Percentiles rank a stretch among this genome's conserved stretches.
Evolutionary conservation across 1,284 basidiomycete genomes (phyloP).

Genomic region (Ganoderma resinaceum): DNA sequence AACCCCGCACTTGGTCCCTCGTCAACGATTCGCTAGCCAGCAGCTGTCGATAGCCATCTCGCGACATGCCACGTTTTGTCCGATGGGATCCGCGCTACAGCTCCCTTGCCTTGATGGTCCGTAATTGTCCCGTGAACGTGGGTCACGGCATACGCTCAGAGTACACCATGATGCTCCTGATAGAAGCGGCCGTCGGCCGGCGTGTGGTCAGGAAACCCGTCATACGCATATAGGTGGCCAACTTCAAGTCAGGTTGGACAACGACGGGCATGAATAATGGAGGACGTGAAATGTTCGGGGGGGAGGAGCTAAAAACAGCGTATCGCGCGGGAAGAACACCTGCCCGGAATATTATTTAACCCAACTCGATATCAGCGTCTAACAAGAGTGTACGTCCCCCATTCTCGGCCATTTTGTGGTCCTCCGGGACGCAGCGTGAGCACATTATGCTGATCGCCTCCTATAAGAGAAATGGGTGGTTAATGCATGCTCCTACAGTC

Average conservation of each 20-base stretch:
- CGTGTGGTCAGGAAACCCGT: too few relatives aligned
- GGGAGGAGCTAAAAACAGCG: slow-evolving; percentile 24
- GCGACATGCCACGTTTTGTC: neutral
- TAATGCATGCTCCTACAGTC: neutral
- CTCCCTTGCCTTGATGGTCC: slow-evolving; percentile 46
- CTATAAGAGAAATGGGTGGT: slow-evolving; percentile 39
- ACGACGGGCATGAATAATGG: too few relatives aligned
- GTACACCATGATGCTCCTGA: slow-evolving; percentile 55
- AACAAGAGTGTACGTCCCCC: too few relatives aligned
- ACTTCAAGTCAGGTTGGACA: slow-evolving; percentile 42
- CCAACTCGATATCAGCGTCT: too few relatives aligned
- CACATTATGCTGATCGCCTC: slow-evolving; percentile 84
- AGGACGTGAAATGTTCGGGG: too few relatives aligned
- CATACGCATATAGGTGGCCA: slow-evolving; percentile 51
- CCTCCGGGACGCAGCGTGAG: slow-evolving; percentile 65
- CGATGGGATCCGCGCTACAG: slow-evolving; percentile 47
- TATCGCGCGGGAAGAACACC: slow-evolving; percentile 50
- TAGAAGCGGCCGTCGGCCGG: slow-evolving; percentile 54
- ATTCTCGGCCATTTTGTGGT: too few relatives aligned
- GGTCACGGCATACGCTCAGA: too few relatives aligned
- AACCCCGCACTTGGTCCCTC: neutral
- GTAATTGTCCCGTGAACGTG: too few relatives aligned
- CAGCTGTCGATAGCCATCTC: neutral
- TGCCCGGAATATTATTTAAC: too few relatives aligned
- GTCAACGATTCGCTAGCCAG: neutral